These are phyloP conservation scores for Malus fusca DNA, from an alignment of 306 rosid species.

Conservation along the genomic window DNA sequence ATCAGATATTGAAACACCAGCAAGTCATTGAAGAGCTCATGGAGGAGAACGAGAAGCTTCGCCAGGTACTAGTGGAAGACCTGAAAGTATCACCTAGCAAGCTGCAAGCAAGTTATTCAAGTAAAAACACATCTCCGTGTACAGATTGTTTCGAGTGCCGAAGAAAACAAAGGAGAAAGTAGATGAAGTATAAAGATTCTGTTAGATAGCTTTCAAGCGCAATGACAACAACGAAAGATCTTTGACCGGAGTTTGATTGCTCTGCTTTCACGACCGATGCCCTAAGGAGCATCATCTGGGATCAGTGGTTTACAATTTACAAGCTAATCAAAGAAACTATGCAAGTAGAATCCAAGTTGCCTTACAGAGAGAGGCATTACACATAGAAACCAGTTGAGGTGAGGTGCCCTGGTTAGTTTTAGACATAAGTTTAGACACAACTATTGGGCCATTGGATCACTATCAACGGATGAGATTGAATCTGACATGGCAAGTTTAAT, in stretches of 20 bases:
- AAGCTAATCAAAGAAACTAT: neutral
- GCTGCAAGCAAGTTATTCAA: constrained; percentile 48
- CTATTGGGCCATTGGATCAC: too few relatives aligned
- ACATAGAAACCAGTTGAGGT: neutral
- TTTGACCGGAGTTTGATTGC: neutral
- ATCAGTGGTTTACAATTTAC: neutral
- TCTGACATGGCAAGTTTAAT: too few relatives aligned
- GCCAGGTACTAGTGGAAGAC: constrained; percentile 65
- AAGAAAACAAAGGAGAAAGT: constrained; percentile 63
- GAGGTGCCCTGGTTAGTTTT: too few relatives aligned
- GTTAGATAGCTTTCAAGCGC: neutral
- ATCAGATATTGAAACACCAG: constrained; percentile 84
- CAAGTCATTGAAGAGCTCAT: constrained; percentile 71
- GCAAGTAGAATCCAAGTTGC: neutral
- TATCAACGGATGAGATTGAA: too few relatives aligned
- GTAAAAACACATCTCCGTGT: constrained; percentile 45
- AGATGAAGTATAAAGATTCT: constrained; percentile 14
- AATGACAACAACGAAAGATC: constrained; percentile 5
- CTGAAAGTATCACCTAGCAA: constrained; percentile 67
- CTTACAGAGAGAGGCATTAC: neutral
- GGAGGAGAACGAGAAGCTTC: constrained; percentile 87
- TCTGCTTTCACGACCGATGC: neutral
- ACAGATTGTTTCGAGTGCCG: constrained; percentile 73
- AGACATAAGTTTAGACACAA: too few relatives aligned
- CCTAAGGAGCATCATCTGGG: neutral